A percentile compares a stretch with the other conserved stretches of the same genome.
phyloP scores from a whole-genome alignment of 164 flowering plant genomes.

The Magnolia changhungtana region DNA sequence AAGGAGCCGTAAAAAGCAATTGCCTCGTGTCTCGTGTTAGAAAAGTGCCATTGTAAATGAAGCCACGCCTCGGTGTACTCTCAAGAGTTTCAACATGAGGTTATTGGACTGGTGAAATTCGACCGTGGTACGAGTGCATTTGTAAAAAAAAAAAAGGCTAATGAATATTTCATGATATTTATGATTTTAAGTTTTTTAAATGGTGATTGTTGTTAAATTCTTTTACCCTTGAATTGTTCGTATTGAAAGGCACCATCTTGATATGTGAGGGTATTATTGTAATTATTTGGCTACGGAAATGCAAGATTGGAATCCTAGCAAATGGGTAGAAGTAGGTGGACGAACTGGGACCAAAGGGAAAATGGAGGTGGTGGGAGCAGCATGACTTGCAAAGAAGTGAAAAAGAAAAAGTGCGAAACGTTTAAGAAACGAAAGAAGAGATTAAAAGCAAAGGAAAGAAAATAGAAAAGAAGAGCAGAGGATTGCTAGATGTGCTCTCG shows the following conservation, averaged over 20 bases:
- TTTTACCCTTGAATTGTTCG: neutral
- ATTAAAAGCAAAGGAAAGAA: neutral
- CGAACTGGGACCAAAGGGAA: neutral
- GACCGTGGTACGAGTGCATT: too few species aligned
- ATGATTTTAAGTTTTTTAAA: neutral
- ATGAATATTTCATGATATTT: too few species aligned
- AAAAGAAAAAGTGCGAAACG: neutral
- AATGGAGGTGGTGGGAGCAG: neutral
- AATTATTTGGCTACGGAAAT: neutral
- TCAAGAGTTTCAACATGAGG: too few species aligned
- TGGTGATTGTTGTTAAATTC: neutral
- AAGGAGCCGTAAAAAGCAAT: too few species aligned
- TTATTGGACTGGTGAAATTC: too few species aligned
- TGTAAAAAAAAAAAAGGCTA: too few species aligned
- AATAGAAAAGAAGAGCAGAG: neutral
- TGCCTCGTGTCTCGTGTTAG: too few species aligned
- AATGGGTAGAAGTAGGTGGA: neutral
- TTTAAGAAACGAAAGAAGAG: neutral
- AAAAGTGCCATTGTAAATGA: too few species aligned
- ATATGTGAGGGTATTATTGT: too few species aligned
- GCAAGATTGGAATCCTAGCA: neutral
- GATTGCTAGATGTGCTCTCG: neutral
- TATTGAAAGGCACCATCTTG: too few species aligned
- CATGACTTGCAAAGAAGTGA: conserved; percentile 1
- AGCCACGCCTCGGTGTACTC: too few species aligned